Evolutionary conservation across 2,329 filamentous ascomycete species (phyloP).

Genomic region (Ophiostoma triangulosporum): DNA sequence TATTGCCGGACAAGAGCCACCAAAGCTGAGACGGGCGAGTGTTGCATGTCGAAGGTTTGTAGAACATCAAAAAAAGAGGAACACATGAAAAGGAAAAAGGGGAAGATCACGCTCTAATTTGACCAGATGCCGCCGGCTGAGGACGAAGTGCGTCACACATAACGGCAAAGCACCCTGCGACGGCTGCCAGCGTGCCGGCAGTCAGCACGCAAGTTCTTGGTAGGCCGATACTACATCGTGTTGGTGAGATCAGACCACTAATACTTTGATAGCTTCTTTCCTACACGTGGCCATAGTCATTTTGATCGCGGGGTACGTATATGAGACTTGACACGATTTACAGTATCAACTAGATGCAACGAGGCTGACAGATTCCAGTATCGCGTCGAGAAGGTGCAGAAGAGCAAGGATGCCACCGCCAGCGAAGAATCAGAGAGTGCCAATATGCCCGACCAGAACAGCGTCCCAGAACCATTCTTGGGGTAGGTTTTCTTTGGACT

Average conservation of each 20-base stretch:
- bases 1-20: not conserved
- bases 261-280: constrained; percentile 1
- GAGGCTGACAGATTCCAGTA: not conserved
- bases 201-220: not conserved
- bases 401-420: not conserved
- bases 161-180: constrained; percentile 5
- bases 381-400: not conserved
- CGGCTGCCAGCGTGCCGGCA: constrained; percentile 6
- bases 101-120: not conserved
- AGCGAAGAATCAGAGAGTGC: too few species aligned
- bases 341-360: not conserved
- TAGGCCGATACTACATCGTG: not conserved
- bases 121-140: constrained; percentile 7
- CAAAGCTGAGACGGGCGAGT: constrained; percentile 4
- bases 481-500: not conserved
- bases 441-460: not conserved
- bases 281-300: constrained; percentile 6
- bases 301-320: constrained; percentile 5
- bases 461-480: not conserved
- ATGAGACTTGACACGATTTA: not conserved
- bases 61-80: not conserved
- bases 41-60: constrained; percentile 6
- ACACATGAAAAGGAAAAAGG: not conserved
- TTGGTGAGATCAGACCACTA: not conserved
- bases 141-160: constrained; percentile 7